Percentiles rank a stretch among this genome's conserved stretches.
Conservation (phyloP, 2,329 filamentous ascomycete species). For the Aspergillus intermedius region DNA sequence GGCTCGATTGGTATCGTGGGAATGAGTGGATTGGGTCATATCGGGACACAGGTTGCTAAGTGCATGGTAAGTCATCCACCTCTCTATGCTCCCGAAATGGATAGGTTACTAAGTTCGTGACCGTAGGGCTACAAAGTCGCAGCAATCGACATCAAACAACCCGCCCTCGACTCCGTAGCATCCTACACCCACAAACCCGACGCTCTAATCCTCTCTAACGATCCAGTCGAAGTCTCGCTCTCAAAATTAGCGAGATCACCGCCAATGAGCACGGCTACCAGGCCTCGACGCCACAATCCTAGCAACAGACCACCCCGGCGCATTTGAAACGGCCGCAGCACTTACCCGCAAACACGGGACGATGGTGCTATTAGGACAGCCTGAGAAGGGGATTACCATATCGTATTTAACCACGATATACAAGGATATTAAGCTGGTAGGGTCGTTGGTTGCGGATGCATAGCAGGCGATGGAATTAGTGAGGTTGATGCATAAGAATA, state of each 20-base stretch:
- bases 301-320: conserved; percentile 46
- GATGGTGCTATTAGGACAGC: conserved; percentile 54
- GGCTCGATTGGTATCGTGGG: conserved; percentile 41
- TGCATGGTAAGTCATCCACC: conserved; percentile 4
- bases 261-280: conserved; percentile 23
- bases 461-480: conserved; percentile 42
- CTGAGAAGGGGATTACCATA: conserved; percentile 24
- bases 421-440: conserved; percentile 45
- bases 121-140: conserved; percentile 45
- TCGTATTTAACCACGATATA: conserved; percentile 40
- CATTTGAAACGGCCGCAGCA: conserved; percentile 48
- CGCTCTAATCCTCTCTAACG: conserved; percentile 42
- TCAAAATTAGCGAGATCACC: conserved; percentile 35
- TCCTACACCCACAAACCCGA: conserved; percentile 45
- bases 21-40: conserved; percentile 47
- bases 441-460: conserved; percentile 39
- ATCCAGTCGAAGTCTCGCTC: conserved; percentile 43
- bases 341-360: conserved; percentile 55
- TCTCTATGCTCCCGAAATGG: too few relatives aligned
- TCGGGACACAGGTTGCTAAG: conserved; percentile 48
- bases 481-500: conserved; percentile 17
- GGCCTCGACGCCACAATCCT: conserved; percentile 51
- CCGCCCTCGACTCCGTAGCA: conserved; percentile 46
- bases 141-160: conserved; percentile 51
- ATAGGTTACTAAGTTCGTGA: conserved; percentile 13